Conservation (phyloP, 306 rosid genomes). For the Trichosanthes truncata region DNA sequence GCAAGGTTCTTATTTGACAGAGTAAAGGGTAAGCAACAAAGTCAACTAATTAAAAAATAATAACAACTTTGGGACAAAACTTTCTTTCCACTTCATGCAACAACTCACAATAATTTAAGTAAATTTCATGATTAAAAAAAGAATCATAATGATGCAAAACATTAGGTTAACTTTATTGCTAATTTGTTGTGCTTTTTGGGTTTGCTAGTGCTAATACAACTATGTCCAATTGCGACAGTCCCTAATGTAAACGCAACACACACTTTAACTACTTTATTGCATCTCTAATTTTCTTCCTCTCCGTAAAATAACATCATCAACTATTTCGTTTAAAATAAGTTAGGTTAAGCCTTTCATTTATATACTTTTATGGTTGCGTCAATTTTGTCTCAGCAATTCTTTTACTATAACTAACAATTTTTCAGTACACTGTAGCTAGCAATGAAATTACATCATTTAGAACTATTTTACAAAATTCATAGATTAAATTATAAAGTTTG, state of each 20-base stretch:
- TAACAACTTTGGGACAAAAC: neutral
- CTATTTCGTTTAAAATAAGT: neutral
- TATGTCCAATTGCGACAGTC: neutral
- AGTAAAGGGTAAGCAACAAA: neutral
- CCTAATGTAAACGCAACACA: neutral
- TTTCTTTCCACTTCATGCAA: neutral
- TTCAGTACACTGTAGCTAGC: too few species aligned
- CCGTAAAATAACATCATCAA: neutral
- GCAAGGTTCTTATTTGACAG: neutral
- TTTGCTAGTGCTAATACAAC: neutral
- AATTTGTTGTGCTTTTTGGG: neutral
- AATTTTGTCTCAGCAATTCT: neutral
- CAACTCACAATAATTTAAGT: neutral
- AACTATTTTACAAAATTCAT: too few species aligned
- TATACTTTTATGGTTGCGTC: neutral
- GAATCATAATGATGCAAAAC: neutral
- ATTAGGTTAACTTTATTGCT: neutral
- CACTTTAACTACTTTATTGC: neutral
- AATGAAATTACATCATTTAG: too few species aligned
- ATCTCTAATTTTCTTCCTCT: too few species aligned
- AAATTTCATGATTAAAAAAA: neutral
- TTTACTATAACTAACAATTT: neutral
- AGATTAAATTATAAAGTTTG: too few species aligned
- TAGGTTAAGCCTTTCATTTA: neutral
- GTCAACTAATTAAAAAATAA: neutral